Base-by-base conservation (phyloP, 345 rosid species). In the Ailanthus altissimus region DNA sequence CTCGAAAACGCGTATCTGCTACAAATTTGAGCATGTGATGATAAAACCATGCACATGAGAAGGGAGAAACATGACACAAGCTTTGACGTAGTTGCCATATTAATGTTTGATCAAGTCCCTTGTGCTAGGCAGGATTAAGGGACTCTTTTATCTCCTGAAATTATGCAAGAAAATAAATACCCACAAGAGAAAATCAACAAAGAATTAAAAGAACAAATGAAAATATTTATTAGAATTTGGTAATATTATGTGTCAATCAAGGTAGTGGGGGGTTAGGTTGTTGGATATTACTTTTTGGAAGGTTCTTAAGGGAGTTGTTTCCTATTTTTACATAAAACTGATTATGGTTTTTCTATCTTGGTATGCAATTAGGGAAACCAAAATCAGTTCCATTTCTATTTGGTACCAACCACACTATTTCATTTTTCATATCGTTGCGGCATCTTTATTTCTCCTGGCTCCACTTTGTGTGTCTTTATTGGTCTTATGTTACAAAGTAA, bases 1-100 rank as follows among this genome's bases (percentile, higher is more conserved):
- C 67, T 66, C 7, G 98, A 81, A 88, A 95, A 93, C 10, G 80
- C 60, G 75, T 91, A 89, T 21, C 73, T 78, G 12, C 87, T 67
- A 77, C 98, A 94, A 51, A 89, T 80, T 78, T 90, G 97, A 10
- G 84, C 88, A n/a, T 61, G 84, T 32, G 86, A 74, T 8, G 86
- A 74, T 6, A 59, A 12, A 36, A 69, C 0, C 66, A 82, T 7
- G 13, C 73, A 84, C 78, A 77, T 60, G 45, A 82, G 47, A 54
- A 85, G 36, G 51, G 42, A 63, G 36, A 65, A 51, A 64, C 50
- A 40, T 13, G 65, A 75, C 63, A 75, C 60, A 51, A 65, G 14
- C 21, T 54, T 51, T 10, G 51, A 15, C 70, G 40, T 65, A 23
- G 11, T 40, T 0, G 25, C 38, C 64, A 71, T 49, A 6, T 43